Evolutionary conservation across 2,329 filamentous ascomycete species (phyloP), one percentile per base, ranked within the genome.

Genomic region (Epicoccum sorghinum): DNA sequence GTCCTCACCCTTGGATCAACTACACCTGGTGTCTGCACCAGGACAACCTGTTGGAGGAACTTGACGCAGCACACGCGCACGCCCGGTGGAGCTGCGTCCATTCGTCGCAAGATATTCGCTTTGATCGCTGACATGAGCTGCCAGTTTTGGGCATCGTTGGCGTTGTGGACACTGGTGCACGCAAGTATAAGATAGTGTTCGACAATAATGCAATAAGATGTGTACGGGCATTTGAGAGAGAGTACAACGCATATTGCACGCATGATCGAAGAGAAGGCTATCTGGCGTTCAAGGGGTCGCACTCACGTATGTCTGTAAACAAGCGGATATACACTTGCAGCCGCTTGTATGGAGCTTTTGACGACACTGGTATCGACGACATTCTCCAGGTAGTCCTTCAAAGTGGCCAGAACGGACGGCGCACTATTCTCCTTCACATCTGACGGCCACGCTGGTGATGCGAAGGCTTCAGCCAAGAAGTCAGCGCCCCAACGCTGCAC

Each of bases 1-100:
- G 52, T 61, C 58, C 85, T 74, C 84, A 96, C 91, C 79, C 91
- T 87, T 64, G 90, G 89, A 71, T 98, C 93, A 63, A 90, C 89
- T 54, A 88, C 79, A 41, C 91, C 91, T n/a, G 88, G 87, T 9
- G 91, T 97, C 76, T 99, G 93, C 14, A 92, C 90, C 62, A 97
- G 84, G 39, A 99, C 89, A 39, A 98, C 91, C 60, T 91, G 87
- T 78, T 99, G 93, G 33, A 91, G 89, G 75, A 99, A 99, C 76
- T 99, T 99, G 82, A 98, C 89, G 79, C 95, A 98, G 80, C 92
- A 96, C 73, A 98, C 88, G 66, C 88, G 88, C 59, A 98, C 85
- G 3, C 91, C 89, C 10, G 88, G 83, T 12, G 85, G 79, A 14
- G 90, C 88, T 38, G 81, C 84, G 65, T 97, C 93, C 93, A 96